Evolutionary conservation across 179 eudicot genomes (phyloP).

Genomic region (Beta corolliflora): DNA sequence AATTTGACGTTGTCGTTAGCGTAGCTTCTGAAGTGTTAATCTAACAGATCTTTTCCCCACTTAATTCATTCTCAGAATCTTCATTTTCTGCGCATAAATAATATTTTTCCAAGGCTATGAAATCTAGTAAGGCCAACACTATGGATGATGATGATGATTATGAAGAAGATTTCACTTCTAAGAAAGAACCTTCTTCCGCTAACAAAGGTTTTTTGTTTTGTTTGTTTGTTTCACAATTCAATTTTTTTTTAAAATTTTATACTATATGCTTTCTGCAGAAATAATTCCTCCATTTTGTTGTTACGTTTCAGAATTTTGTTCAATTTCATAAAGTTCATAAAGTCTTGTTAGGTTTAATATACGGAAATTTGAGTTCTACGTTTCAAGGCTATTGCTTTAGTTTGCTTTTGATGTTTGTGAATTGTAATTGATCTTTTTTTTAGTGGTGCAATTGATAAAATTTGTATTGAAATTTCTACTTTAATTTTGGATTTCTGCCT

Average conservation of each 20-base stretch:
- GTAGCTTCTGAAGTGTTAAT: neutral
- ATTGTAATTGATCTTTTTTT: neutral
- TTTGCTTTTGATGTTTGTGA: neutral
- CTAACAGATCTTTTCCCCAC: neutral
- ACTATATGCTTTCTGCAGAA: no score
- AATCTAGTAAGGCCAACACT: conserved; percentile 32
- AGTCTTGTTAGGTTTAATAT: neutral
- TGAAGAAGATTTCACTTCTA: conserved; percentile 41
- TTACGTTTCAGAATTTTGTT: neutral
- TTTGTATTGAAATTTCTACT: neutral
- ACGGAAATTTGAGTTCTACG: neutral
- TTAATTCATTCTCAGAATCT: neutral
- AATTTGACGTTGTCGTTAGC: neutral
- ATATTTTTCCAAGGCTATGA: conserved; percentile 21
- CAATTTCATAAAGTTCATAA: neutral
- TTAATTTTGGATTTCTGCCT: neutral
- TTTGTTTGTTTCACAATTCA: neutral
- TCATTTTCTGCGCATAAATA: neutral
- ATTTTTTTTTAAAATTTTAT: no score
- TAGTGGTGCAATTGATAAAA: neutral
- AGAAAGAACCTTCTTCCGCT: conserved; percentile 31
- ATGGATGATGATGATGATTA: conserved; percentile 43
- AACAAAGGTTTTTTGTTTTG: conserved; percentile 29
- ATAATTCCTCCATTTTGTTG: neutral
- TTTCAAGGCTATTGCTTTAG: neutral